Base-by-base conservation (phyloP, 2,329 filamentous ascomycete species). In the Fonsecaea nubica region DNA sequence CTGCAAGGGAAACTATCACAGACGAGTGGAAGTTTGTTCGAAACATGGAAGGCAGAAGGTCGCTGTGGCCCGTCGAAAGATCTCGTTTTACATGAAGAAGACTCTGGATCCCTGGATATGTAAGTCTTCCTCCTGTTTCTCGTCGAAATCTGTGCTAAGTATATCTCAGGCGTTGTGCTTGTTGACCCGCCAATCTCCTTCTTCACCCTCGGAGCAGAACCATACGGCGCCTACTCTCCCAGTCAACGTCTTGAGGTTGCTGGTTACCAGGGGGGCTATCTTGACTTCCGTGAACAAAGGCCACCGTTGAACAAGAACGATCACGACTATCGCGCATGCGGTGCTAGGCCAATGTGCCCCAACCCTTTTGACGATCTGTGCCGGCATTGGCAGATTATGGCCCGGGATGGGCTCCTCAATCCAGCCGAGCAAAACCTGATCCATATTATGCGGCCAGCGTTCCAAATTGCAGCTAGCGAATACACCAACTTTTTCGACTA, bases 41-140 rank as follows among this genome's bases (percentile, higher is more conserved):
- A 68, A 62, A 48, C 61, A 71, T 40, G 67, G 67, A 1, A 67
- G 59, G 50, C 65, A 69, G 52, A 71, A 69, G 53, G 67, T 71
- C 30, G 69, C 69, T 15, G 53, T 71, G 3, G 69, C 67, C 12
- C 67, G 69, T 52, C 59, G 69, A 35, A 71, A 71, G 56, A 71
- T 71, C n/a, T 71, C 69, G 4, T 69, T 71, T 18, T 69, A 68
- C 50, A 63, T 71, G 65, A 69, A 69, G 58, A 69, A 66, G 57
- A 58, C 67, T 6, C 42, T 69, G 2, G 69, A 71, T 18, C 65
- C 67, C 8, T 71, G 69, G 69, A 53, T 71, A 50, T 69, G 67
- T 69, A 50, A 64, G 66, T 65, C 38, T 53, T 21, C n/a, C 10
- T 4, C 12, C 45, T 25, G 8, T 50, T 25, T 59, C 13, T 30